Conservation (phyloP, 139 green algal genomes). For the Ettlia oleoabundans region DNA sequence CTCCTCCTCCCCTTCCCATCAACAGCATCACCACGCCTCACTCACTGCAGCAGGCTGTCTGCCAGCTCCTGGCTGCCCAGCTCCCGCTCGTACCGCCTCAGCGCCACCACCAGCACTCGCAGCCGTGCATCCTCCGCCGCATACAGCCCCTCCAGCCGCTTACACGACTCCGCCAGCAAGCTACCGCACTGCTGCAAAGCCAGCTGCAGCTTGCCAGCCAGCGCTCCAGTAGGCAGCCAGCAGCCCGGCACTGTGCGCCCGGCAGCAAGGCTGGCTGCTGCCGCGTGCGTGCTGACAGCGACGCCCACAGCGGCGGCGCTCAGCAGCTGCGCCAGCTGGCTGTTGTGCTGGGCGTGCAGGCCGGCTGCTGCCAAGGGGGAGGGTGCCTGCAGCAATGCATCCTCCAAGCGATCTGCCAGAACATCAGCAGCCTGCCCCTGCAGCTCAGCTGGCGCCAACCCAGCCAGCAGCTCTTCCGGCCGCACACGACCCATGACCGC, state of each 20-base stretch:
- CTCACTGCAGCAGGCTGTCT: constrained; percentile 31
- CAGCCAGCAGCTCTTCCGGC: not conserved
- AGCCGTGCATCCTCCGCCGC: constrained; percentile 3
- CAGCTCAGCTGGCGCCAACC: not conserved
- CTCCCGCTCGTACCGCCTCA: constrained; percentile 3
- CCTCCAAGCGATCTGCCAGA: constrained; percentile 28
- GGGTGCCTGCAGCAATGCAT: constrained; percentile 5
- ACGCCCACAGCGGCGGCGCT: not conserved
- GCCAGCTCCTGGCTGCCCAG: constrained; percentile 2
- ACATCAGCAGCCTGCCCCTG: not conserved
- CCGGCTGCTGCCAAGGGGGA: not conserved
- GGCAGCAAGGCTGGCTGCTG: not conserved
- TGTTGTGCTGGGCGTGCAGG: not conserved
- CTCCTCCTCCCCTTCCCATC: too few relatives aligned
- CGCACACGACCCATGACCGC: not conserved
- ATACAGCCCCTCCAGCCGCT: constrained; percentile 27
- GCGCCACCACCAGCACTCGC: not conserved
- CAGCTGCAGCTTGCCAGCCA: constrained; percentile 14
- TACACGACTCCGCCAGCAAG: constrained; percentile 22
- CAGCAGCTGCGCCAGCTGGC: constrained; percentile 34
- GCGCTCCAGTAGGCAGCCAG: constrained; percentile 15
- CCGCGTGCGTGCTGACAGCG: not conserved
- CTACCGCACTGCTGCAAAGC: constrained; percentile 24
- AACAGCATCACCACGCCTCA: not conserved
- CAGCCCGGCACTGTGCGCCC: not conserved